Conservation (phyloP, 352 stramenopile species). For the Globisporangium iwayamae region DNA sequence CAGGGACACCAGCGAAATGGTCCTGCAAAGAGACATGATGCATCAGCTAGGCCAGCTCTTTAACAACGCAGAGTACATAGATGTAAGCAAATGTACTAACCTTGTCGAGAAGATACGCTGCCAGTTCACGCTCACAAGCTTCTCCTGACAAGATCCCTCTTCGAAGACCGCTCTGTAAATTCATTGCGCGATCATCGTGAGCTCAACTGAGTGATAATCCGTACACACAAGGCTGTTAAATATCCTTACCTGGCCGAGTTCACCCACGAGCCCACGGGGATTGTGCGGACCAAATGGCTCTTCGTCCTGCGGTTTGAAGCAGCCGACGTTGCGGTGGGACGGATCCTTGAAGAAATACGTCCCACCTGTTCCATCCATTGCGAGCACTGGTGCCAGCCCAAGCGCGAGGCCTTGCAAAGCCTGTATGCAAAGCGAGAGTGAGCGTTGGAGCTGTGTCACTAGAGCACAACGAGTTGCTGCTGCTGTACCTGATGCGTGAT, state of each 20-base stretch:
- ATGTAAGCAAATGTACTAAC: conserved; percentile 15
- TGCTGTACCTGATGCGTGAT: conserved; percentile 63
- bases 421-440: conserved; percentile 18
- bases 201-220: neutral
- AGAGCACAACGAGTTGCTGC: neutral
- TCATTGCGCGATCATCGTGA: neutral
- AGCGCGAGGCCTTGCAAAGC: conserved; percentile 88
- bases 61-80: too few species aligned
- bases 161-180: conserved; percentile 73
- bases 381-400: conserved; percentile 89
- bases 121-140: conserved; percentile 95
- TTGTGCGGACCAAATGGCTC: conserved; percentile 98
- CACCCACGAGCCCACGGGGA: conserved; percentile 89
- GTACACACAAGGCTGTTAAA: neutral
- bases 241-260: conserved; percentile 55
- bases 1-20: conserved; percentile 80
- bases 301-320: conserved; percentile 99
- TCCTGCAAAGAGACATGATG: conserved; percentile 25
- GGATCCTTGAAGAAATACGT: conserved; percentile 98
- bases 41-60: too few species aligned
- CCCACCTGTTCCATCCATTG: conserved; percentile 95
- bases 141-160: conserved; percentile 94
- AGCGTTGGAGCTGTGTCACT: too few species aligned
- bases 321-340: conserved; percentile 90
- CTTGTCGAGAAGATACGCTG: conserved; percentile 96